Evolutionary conservation across 2,329 filamentous ascomycete genomes (phyloP).

Genomic region (Neocatenulostroma microsporum): DNA sequence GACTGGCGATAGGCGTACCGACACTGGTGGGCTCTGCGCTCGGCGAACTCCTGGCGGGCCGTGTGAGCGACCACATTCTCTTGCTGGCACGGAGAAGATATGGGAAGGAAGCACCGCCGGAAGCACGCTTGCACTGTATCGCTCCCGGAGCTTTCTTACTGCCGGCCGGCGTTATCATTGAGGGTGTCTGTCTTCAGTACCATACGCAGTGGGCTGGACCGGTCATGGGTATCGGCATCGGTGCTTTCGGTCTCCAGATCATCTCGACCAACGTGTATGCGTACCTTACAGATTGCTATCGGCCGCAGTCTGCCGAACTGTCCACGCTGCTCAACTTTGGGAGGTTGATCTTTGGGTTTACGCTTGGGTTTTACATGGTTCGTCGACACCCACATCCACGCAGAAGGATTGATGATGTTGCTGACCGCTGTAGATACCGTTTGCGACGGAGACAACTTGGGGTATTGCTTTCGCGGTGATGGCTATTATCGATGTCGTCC

Average conservation of each 20-base stretch:
- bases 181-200: slow-evolving; percentile 23
- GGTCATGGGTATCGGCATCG: slow-evolving; percentile 32
- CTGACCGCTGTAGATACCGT: too few species aligned
- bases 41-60: slow-evolving; percentile 21
- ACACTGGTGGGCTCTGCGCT: slow-evolving; percentile 20
- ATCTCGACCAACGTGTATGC: slow-evolving; percentile 31
- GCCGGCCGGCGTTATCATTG: slow-evolving; percentile 24
- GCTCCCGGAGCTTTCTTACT: slow-evolving; percentile 19
- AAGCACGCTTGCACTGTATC: slow-evolving; percentile 29
- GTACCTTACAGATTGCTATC: slow-evolving; percentile 33
- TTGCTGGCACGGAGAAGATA: slow-evolving; percentile 21
- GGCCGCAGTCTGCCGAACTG: slow-evolving; percentile 31
- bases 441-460: too few species aligned
- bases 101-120: slow-evolving; percentile 23
- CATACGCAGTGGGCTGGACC: slow-evolving; percentile 27
- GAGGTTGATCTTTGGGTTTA: slow-evolving; percentile 28
- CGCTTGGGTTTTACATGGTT: slow-evolving; percentile 30
- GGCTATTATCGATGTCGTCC: slow-evolving; percentile 10
- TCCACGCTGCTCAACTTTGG: slow-evolving; percentile 29
- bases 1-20: slow-evolving; percentile 19
- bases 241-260: slow-evolving; percentile 30
- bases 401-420: too few species aligned
- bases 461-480: too few species aligned
- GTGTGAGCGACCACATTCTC: slow-evolving; percentile 23
- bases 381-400: too few species aligned